Evolutionary conservation across 2,329 filamentous ascomycete species (phyloP).

Genomic region (Colletotrichum musicola): DNA sequence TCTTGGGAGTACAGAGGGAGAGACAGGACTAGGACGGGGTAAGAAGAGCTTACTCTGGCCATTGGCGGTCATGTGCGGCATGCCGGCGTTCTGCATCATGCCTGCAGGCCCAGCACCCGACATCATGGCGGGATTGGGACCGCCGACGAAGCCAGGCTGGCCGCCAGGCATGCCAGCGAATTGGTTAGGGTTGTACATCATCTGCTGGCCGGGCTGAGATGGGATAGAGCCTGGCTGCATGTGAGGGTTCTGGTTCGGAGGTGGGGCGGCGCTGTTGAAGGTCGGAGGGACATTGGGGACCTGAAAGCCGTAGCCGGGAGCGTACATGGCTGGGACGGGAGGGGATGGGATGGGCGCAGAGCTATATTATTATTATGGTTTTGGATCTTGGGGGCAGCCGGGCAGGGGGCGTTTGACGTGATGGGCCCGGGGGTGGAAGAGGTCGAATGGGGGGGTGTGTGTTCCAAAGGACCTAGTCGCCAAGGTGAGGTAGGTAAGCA

Average conservation of each 20-base stretch:
- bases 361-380: slow-evolving; percentile 39
- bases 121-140: slow-evolving; percentile 68
- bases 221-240: slow-evolving; percentile 59
- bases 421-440: slow-evolving; percentile 8
- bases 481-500: background rate
- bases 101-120: slow-evolving; percentile 63
- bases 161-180: slow-evolving; percentile 62
- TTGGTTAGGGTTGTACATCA: slow-evolving; percentile 72
- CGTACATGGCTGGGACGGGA: slow-evolving; percentile 61
- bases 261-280: slow-evolving; percentile 64
- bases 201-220: slow-evolving; percentile 60
- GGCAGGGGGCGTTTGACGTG: slow-evolving; percentile 10
- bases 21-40: slow-evolving; percentile 44
- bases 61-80: slow-evolving; percentile 71
- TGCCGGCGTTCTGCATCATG: slow-evolving; percentile 74
- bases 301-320: slow-evolving; percentile 64
- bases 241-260: slow-evolving; percentile 57
- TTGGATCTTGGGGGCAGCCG: slow-evolving; percentile 13
- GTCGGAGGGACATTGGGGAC: slow-evolving; percentile 62
- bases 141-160: slow-evolving; percentile 63
- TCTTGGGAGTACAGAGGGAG: slow-evolving; percentile 25
- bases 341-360: slow-evolving; percentile 33
- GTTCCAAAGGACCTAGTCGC: slow-evolving; percentile 28
- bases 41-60: slow-evolving; percentile 66
- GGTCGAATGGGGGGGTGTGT: slow-evolving; percentile 15